phyloP scores from a whole-genome alignment of 441 rosid species.

The Syzygium syzygioides region DNA sequence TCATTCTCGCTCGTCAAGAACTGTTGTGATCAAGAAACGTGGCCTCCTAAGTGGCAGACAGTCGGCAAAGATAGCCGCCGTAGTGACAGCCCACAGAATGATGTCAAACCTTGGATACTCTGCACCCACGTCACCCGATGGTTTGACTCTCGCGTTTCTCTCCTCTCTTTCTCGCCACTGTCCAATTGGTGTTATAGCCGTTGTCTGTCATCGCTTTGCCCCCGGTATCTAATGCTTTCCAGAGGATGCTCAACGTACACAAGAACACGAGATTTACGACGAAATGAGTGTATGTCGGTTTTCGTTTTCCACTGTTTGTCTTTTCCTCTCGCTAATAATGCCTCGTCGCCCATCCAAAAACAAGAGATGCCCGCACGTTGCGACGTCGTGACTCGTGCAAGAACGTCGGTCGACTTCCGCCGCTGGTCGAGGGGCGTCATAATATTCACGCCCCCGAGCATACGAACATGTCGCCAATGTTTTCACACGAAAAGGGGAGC shows the following conservation, averaged over 20 bases:
- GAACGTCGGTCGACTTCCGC: not conserved
- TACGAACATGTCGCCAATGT: not conserved
- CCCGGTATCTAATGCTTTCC: not conserved
- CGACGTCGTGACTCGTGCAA: not conserved
- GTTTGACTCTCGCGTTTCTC: not conserved
- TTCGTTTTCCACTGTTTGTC: not conserved
- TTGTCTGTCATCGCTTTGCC: not conserved
- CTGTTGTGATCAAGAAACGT: not conserved
- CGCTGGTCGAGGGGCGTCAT: not conserved
- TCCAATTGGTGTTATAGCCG: not conserved
- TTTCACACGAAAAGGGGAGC: not conserved
- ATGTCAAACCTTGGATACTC: not conserved
- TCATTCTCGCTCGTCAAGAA: not conserved
- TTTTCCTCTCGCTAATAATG: not conserved
- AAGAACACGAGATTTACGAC: not conserved
- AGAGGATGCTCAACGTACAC: not conserved
- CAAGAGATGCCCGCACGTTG: not conserved
- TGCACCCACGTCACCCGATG: not conserved
- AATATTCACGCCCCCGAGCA: not conserved
- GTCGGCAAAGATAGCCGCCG: not conserved
- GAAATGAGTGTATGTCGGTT: not conserved
- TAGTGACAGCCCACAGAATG: not conserved
- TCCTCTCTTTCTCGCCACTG: not conserved
- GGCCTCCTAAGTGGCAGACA: not conserved
- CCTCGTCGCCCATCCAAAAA: not conserved